Evolutionary conservation across 345 rosid genomes (phyloP).

Genomic region (Camelina neglecta): DNA sequence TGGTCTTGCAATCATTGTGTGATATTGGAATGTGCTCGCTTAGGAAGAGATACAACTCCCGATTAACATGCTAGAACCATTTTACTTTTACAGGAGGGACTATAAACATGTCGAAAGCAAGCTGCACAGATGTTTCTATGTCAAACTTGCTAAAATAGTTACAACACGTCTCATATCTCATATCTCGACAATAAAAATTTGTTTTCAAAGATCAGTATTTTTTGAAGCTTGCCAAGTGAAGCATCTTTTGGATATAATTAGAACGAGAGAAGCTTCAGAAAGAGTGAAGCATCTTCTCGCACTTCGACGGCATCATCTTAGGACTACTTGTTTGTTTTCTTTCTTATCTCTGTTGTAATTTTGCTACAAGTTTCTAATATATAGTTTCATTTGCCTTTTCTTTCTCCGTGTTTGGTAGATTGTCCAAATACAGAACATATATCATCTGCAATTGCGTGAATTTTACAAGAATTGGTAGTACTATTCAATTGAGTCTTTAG

Average conservation of each 20-base stretch:
- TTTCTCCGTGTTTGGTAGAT: conserved; percentile 2
- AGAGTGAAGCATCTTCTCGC: conserved; percentile 32
- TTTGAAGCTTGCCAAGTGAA: conserved; percentile 37
- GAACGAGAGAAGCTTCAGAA: conserved; percentile 27
- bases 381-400: conserved; percentile 28
- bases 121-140: conserved; percentile 29
- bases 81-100: conserved; percentile 32
- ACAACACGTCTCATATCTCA: conserved; percentile 29
- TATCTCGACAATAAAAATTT: conserved; percentile 36
- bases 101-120: conserved; percentile 12
- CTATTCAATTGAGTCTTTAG: neutral
- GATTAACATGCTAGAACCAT: neutral
- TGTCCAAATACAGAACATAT: conserved; percentile 15
- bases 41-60: conserved; percentile 2
- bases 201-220: conserved; percentile 18
- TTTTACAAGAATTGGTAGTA: neutral
- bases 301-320: conserved; percentile 33
- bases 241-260: conserved; percentile 28
- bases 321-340: conserved; percentile 19
- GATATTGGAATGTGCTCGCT: conserved; percentile 3
- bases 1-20: conserved; percentile 6
- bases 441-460: conserved; percentile 19
- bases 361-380: conserved; percentile 20
- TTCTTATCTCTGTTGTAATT: conserved; percentile 40
- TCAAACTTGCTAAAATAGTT: conserved; percentile 32